Base-by-base conservation (phyloP, 179 eudicot species). In the Carnegiea gigantea region DNA sequence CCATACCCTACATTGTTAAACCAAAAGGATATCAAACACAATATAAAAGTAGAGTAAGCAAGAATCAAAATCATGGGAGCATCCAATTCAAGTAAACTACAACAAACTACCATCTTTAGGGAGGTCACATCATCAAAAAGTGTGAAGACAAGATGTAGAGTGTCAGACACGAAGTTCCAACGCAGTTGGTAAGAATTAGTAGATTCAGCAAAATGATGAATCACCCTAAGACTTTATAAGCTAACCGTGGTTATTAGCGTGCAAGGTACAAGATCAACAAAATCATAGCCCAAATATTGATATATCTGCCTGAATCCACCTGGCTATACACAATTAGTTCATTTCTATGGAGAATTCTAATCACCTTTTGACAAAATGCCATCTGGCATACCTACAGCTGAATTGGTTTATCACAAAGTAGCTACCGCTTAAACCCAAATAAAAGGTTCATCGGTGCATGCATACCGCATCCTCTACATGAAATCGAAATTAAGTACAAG, bases 1-100 rank as follows among this genome's bases (percentile, higher is more conserved):
- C 98, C 98, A 85, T 78, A 87, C 40, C 98, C 98, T 93, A 86
- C 79, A 84, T 67, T 64, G 28, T 28, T 26, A 76, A 48, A 60
- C 44, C 53, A 79, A 72, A 62, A 54, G 38, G 51, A 23, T 38
- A 33, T 83, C 70, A 78, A 17, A 62, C 20, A 30, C 38, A 68
- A 49, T 14, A 54, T 18, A 21, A 60, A 77, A 18, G 62, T 33
- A 14, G 68, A 67, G 21, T 48, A 72, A 70, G 70, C 57, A 72
- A 17, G 46, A 48, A 73, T 64, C 40, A 64, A 12, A 71, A 9
- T 73, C n/a, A 10, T 33, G 3, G 10, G 12, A 30, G 62, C 70
- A 54, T 48, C 30, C 21, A 73, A 60, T 28, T 3, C 62, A 20
- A 40, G 57, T 51, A 17, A 51, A 12, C 57, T 10, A 11, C 17